Base-by-base conservation (phyloP, 2,329 filamentous ascomycete genomes). In the Trichophyton mentagrophytes region DNA sequence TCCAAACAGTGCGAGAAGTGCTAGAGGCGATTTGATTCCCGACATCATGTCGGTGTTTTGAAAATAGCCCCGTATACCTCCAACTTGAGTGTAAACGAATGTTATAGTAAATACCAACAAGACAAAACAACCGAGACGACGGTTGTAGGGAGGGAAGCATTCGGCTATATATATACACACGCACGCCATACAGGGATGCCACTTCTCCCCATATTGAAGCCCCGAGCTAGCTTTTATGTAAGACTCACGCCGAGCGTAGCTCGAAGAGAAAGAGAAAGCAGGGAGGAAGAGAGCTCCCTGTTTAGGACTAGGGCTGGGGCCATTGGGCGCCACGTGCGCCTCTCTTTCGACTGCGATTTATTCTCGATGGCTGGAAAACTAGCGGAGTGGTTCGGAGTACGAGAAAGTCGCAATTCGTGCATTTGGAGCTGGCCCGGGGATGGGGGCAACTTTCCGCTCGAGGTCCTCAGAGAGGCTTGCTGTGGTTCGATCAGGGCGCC, bases 1-100 rank as follows among this genome's bases (percentile, higher is more conserved):
- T 22, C 58, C 59, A 42, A 62, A 36, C 25, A 65, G 22, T 11
- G 55, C 33, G 5, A 62, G 64, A 15, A 57, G 25, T n/a, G 55
- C 36, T 1, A 44, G 20, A 30, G 55, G 40, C 5, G 36, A 57
- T 6, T 57, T 40, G 17, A 57, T 20, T 13, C 40, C 40, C 36
- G 55, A 3, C 55, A 57, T 57, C 38, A n/a, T 36, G 11, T 36
- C 46, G 5, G 51, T 17, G 20, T 13, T 22, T 22, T 51, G 22
- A 15, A 27, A 15, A 3, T 2, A 55, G 2, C 11, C 30, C 15
- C 3, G 51, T 55, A 55, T n/a, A 55, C 4, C 51, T n/a, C 51
- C 51, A 20, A 20, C 22, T 20, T 55, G 51, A 27, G 33, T 3
- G 27, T 55, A 55, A 38, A 55, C 4, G 2, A 55, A 17, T 3